These are phyloP conservation scores for Mortierella sp. DNA, from an alignment of 371 early-diverging fungal species.

Conservation along the genomic window DNA sequence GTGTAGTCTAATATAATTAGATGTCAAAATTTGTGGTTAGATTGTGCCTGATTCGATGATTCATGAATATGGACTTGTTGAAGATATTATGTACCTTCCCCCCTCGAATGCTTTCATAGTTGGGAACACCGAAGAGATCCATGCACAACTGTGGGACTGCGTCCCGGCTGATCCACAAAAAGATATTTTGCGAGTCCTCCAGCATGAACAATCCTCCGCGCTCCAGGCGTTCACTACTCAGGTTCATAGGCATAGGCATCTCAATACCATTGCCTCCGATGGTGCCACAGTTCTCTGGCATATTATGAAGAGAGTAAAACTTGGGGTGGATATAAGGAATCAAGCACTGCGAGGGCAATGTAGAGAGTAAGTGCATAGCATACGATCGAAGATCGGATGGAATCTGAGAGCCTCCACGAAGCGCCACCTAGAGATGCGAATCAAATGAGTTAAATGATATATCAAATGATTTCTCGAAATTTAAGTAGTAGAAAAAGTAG, in stretches of 20 bases:
- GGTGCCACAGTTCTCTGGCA: slow-evolving; percentile 79
- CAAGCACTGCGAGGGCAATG: slow-evolving; percentile 85
- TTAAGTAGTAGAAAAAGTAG: not conserved
- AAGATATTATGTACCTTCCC: no score
- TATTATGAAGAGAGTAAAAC: slow-evolving; percentile 88
- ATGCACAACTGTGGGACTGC: slow-evolving; percentile 81
- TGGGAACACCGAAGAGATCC: slow-evolving; percentile 75
- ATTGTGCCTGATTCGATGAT: not conserved
- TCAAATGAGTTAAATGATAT: not conserved
- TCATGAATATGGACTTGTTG: no score
- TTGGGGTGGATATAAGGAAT: slow-evolving; percentile 82
- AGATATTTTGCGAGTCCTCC: slow-evolving; percentile 86
- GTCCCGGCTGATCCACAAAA: slow-evolving; percentile 89
- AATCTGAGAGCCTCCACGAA: slow-evolving; percentile 78
- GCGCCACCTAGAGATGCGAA: slow-evolving; percentile 65
- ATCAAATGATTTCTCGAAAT: not conserved
- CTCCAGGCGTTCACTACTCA: slow-evolving; percentile 88
- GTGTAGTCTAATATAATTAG: slow-evolving; percentile 56
- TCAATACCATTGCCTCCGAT: slow-evolving; percentile 69
- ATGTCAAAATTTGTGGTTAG: not conserved
- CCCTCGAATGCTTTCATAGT: slow-evolving; percentile 70
- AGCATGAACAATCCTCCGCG: slow-evolving; percentile 89
- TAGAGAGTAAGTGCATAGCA: slow-evolving; percentile 79
- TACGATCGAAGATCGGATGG: slow-evolving; percentile 78
- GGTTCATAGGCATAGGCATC: slow-evolving; percentile 82